Percentiles rank a stretch among this genome's conserved stretches.
Evolutionary conservation across 2,329 filamentous ascomycete species (phyloP).

Genomic region (Pyricularia grisea): DNA sequence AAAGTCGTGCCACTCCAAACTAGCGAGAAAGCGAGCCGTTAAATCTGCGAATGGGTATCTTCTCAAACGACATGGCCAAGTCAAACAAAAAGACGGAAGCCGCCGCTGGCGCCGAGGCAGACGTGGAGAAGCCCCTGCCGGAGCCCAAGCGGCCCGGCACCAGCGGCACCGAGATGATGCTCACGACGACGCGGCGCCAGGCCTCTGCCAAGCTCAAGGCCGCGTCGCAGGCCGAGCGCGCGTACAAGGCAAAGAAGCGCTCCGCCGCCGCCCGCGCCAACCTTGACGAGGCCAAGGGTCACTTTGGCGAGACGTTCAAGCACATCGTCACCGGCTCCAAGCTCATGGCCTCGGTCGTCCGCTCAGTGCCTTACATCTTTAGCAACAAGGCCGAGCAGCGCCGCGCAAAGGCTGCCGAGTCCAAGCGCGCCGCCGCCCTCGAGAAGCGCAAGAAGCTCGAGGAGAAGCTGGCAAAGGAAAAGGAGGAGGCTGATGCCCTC

Average conservation of each 20-base stretch:
- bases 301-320: conserved; percentile 24
- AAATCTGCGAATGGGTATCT: neutral
- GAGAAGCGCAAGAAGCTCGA: conserved; percentile 6
- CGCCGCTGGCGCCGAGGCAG: neutral
- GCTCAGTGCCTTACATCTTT: conserved; percentile 3
- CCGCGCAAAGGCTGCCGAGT: conserved; percentile 2
- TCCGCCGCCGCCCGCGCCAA: conserved; percentile 26
- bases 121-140: conserved; percentile 15
- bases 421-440: neutral
- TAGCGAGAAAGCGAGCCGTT: neutral
- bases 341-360: conserved; percentile 1
- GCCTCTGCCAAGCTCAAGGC: conserved; percentile 27
- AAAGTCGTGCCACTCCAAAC: neutral
- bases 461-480: conserved; percentile 6
- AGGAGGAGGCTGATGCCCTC: neutral
- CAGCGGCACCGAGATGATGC: conserved; percentile 31
- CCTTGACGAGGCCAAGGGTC: conserved; percentile 26
- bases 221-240: conserved; percentile 28
- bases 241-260: conserved; percentile 31
- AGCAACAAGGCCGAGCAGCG: conserved; percentile 2
- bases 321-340: conserved; percentile 21
- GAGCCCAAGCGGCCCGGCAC: conserved; percentile 25
- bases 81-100: neutral
- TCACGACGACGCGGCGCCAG: conserved; percentile 25
- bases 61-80: neutral